These are phyloP conservation scores for Nectriaceae sp. DNA, from an alignment of 2,329 filamentous ascomycete genomes.

Conservation along the genomic window DNA sequence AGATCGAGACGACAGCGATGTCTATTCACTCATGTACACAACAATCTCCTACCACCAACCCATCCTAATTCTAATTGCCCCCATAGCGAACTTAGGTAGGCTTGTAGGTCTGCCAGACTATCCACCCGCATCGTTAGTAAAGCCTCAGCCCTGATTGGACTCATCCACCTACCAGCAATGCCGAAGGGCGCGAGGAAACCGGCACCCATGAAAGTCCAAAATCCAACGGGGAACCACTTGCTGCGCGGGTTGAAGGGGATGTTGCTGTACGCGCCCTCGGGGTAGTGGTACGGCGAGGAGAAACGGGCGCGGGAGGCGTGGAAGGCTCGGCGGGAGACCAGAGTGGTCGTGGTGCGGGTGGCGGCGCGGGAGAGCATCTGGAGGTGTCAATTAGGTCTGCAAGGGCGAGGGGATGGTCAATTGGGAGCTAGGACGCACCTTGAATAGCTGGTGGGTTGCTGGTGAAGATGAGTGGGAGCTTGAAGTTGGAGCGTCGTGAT, in stretches of 20 bases:
- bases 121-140: slow-evolving; percentile 22
- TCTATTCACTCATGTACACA: slow-evolving; percentile 39
- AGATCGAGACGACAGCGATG: slow-evolving; percentile 28
- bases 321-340: slow-evolving; percentile 90
- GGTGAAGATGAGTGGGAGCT: not conserved
- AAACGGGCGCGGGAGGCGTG: slow-evolving; percentile 84
- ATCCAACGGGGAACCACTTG: slow-evolving; percentile 80
- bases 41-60: slow-evolving; percentile 24
- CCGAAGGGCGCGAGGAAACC: slow-evolving; percentile 65
- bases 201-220: slow-evolving; percentile 69
- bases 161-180: slow-evolving; percentile 57
- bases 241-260: slow-evolving; percentile 95
- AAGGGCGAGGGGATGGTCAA: slow-evolving; percentile 1
- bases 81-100: slow-evolving; percentile 32
- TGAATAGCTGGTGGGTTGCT: slow-evolving; percentile 13
- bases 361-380: slow-evolving; percentile 84
- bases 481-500: slow-evolving; percentile 22
- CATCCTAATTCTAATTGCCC: slow-evolving; percentile 17
- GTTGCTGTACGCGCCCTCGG: slow-evolving; percentile 92
- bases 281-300: slow-evolving; percentile 95
- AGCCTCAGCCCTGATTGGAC: slow-evolving; percentile 3
- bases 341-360: slow-evolving; percentile 63
- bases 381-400: slow-evolving; percentile 43
- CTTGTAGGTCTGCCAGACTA: slow-evolving; percentile 53
- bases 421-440: slow-evolving; percentile 23